These are phyloP conservation scores for Mucor saturninus DNA, from an alignment of 371 early-diverging fungal genomes.

Conservation along the genomic window DNA sequence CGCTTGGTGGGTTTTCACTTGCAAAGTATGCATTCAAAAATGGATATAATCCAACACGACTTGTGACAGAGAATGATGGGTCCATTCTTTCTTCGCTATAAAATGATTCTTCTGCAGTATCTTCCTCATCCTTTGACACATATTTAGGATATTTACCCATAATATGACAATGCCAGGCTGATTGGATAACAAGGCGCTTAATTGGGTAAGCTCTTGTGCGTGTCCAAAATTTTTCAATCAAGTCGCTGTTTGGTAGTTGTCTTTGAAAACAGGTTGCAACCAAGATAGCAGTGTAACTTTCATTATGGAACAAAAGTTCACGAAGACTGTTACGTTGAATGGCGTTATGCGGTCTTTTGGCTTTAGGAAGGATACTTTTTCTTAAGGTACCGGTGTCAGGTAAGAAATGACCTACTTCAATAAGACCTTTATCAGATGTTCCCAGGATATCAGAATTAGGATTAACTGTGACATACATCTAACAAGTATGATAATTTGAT, in stretches of 20 bases:
- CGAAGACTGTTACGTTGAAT: conserved; percentile 8
- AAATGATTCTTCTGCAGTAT: conserved; percentile 16
- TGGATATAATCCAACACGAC: conserved; percentile 6
- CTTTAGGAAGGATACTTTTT: conserved; percentile 4
- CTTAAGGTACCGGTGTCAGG: conserved; percentile 17
- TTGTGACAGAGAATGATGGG: conserved; percentile 11
- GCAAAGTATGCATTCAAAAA: conserved; percentile 7
- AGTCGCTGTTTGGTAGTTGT: neutral
- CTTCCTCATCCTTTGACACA: conserved; percentile 11
- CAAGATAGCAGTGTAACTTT: conserved; percentile 1
- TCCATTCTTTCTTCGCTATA: conserved; percentile 20
- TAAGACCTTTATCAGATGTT: conserved; percentile 23
- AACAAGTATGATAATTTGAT: neutral
- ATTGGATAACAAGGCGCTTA: conserved; percentile 14
- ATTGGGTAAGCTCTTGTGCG: conserved; percentile 14
- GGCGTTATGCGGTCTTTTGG: neutral
- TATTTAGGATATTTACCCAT: conserved; percentile 5
- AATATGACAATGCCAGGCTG: conserved; percentile 12
- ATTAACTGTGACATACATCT: conserved; percentile 11
- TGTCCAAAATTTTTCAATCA: conserved; percentile 20
- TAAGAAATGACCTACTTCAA: conserved; percentile 22
- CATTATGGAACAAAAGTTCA: neutral
- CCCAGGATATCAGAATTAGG: conserved; percentile 14
- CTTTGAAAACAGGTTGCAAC: conserved; percentile 6
- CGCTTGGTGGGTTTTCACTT: conserved; percentile 4